A percentile compares a stretch with the other conserved stretches of the same genome.
Evolutionary conservation across 768 basidiomycete genomes (phyloP).

Genomic region (Kwoniella europaea): DNA sequence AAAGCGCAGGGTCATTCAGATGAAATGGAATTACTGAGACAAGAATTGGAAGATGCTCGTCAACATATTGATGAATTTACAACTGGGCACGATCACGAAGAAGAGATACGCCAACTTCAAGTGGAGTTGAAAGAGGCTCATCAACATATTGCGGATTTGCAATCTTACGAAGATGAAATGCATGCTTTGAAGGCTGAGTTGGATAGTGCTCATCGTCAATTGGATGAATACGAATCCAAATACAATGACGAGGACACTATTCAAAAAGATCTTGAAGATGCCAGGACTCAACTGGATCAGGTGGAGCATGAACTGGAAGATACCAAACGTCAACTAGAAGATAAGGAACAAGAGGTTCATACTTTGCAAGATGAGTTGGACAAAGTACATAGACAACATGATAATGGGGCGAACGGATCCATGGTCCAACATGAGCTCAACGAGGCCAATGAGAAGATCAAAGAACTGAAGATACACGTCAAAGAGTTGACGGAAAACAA

Average conservation of each 20-base stretch:
- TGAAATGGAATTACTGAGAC: neutral
- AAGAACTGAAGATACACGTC: slow-evolving; percentile 50
- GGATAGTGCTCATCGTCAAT: slow-evolving; percentile 17
- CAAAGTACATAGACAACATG: neutral
- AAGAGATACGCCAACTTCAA: slow-evolving; percentile 5
- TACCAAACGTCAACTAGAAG: neutral
- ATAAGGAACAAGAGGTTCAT: slow-evolving; percentile 2
- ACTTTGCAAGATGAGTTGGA: neutral
- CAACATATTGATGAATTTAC: neutral
- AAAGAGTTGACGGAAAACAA: slow-evolving; percentile 57
- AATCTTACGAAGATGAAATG: slow-evolving; percentile 6
- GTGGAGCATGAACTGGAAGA: neutral
- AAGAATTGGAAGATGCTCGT: slow-evolving; percentile 20
- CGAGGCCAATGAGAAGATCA: slow-evolving; percentile 23
- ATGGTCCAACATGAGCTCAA: slow-evolving; percentile 3
- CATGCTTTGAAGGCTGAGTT: slow-evolving; percentile 25
- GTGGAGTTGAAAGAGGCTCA: slow-evolving; percentile 17
- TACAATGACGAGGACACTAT: slow-evolving; percentile 1
- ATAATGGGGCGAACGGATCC: neutral
- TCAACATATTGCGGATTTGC: neutral
- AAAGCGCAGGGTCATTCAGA: slow-evolving; percentile 11
- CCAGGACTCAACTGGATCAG: slow-evolving; percentile 3
- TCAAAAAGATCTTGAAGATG: slow-evolving; percentile 14
- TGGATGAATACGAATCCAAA: slow-evolving; percentile 9
- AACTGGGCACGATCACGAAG: neutral